Conservation (phyloP, 73 alveolate genomes). For the Symbiodinium pilosum region DNA sequence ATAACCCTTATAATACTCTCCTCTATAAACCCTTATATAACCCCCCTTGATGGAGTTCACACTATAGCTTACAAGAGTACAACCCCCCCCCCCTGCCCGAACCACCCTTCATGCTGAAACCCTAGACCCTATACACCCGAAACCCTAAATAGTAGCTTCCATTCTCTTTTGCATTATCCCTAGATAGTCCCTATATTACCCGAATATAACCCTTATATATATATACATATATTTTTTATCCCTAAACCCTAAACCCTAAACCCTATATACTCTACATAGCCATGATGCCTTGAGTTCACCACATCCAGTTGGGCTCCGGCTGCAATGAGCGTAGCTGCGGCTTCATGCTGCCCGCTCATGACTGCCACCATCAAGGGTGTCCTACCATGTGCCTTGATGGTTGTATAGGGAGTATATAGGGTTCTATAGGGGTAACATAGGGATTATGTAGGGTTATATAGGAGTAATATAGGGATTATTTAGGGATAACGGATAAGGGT, state of each 20-base stretch:
- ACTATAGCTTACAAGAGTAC: too few relatives aligned
- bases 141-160: not conserved
- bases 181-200: too few relatives aligned
- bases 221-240: not conserved
- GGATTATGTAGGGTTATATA: too few relatives aligned
- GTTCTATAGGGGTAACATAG: not conserved
- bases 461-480: too few relatives aligned
- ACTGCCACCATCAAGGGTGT: not conserved
- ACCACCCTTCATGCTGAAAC: not conserved
- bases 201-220: not conserved
- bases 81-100: not conserved
- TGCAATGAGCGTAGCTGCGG: not conserved
- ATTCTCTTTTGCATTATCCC: not conserved
- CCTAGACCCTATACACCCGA: not conserved
- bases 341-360: not conserved
- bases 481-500: too few relatives aligned
- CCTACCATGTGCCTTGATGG: not conserved
- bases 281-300: conserved; percentile 19
- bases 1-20: not conserved
- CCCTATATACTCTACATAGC: not conserved
- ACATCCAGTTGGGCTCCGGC: not conserved
- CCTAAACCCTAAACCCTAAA: not conserved
- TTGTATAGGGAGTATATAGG: too few relatives aligned
- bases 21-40: too few relatives aligned
- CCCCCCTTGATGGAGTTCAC: not conserved